Evolutionary conservation across 305 asterid genomes (phyloP).

Genomic region (Fraxinus angustifolia): DNA sequence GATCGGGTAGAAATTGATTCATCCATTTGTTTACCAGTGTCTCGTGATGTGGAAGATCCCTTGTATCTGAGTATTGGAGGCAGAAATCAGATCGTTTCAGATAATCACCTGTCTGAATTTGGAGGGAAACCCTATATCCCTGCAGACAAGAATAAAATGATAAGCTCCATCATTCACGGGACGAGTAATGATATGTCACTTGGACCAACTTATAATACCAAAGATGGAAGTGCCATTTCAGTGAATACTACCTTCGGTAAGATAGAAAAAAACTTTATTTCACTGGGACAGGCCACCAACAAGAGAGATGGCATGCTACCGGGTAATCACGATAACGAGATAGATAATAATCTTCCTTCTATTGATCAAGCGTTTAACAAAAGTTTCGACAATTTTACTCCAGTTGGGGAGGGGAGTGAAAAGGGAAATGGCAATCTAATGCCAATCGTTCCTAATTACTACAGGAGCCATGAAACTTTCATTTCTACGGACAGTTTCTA

Average conservation of each 20-base stretch:
- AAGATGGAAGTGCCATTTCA: conserved; percentile 25
- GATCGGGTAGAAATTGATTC: conserved; percentile 36
- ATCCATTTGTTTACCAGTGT: conserved; percentile 36
- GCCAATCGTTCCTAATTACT: conserved; percentile 30
- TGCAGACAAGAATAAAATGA: conserved; percentile 27
- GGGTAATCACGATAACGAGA: conserved; percentile 32
- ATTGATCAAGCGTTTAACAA: conserved; percentile 37
- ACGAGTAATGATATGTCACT: conserved; percentile 23
- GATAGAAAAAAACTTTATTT: conserved; percentile 25
- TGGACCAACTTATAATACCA: conserved; percentile 31
- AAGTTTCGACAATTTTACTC: conserved; percentile 23
- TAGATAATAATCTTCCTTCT: conserved; percentile 28
- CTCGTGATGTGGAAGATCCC: conserved; percentile 37
- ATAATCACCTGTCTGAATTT: conserved; percentile 37
- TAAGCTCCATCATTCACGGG: conserved; percentile 28
- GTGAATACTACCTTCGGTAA: conserved; percentile 26
- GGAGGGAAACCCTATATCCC: conserved; percentile 28
- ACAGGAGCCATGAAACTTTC: conserved; percentile 35
- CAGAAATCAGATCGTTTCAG: conserved; percentile 34
- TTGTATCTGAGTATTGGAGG: conserved; percentile 35
- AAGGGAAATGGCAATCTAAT: conserved; percentile 32
- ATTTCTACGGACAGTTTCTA: conserved; percentile 29
- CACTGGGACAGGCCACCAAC: conserved; percentile 38
- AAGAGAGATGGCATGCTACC: conserved; percentile 34
- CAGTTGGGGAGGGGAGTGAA: conserved; percentile 23